These are phyloP conservation scores for Beauveria medogensis DNA, from an alignment of 2,329 filamentous ascomycete genomes.

Conservation along the genomic window DNA sequence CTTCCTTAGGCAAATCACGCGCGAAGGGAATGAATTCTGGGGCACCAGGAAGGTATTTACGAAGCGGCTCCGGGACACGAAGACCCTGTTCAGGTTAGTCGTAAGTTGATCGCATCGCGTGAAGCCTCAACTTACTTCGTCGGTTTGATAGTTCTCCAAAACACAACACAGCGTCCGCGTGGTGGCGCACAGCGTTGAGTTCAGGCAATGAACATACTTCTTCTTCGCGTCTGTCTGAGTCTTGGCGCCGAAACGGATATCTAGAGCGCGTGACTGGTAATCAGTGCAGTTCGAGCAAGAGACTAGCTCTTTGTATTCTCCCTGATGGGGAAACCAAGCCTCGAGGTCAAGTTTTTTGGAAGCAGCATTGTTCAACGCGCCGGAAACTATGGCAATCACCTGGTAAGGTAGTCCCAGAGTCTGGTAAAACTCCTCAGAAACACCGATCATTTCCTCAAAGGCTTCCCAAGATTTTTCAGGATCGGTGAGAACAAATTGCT, in stretches of 20 bases:
- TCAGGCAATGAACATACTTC: slow-evolving; percentile 89
- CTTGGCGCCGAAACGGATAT: slow-evolving; percentile 87
- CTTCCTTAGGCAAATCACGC: slow-evolving; percentile 74
- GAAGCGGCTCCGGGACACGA: slow-evolving; percentile 70
- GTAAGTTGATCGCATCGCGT: not conserved
- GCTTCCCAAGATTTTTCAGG: slow-evolving; percentile 88
- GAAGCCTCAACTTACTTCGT: slow-evolving; percentile 50
- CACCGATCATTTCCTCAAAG: slow-evolving; percentile 87
- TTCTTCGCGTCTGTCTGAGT: slow-evolving; percentile 75
- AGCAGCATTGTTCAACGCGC: slow-evolving; percentile 69
- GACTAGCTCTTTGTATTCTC: slow-evolving; percentile 97
- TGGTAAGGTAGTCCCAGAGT: slow-evolving; percentile 83
- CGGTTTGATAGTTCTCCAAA: slow-evolving; percentile 93
- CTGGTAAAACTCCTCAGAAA: slow-evolving; percentile 92
- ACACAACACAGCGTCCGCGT: slow-evolving; percentile 90
- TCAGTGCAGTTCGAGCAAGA: slow-evolving; percentile 98
- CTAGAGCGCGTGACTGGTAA: slow-evolving; percentile 88
- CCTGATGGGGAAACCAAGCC: slow-evolving; percentile 93
- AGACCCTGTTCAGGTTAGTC: slow-evolving; percentile 47
- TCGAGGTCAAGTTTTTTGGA: slow-evolving; percentile 95
- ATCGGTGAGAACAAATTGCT: slow-evolving; percentile 73
- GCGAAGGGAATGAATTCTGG: slow-evolving; percentile 84
- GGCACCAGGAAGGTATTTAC: slow-evolving; percentile 83
- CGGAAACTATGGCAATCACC: slow-evolving; percentile 91
- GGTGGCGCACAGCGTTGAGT: slow-evolving; percentile 83